Percentiles rank a stretch among this genome's conserved stretches.
Evolutionary conservation across 2,329 filamentous ascomycete genomes (phyloP).

Genomic region (Aureobasidium sp.): DNA sequence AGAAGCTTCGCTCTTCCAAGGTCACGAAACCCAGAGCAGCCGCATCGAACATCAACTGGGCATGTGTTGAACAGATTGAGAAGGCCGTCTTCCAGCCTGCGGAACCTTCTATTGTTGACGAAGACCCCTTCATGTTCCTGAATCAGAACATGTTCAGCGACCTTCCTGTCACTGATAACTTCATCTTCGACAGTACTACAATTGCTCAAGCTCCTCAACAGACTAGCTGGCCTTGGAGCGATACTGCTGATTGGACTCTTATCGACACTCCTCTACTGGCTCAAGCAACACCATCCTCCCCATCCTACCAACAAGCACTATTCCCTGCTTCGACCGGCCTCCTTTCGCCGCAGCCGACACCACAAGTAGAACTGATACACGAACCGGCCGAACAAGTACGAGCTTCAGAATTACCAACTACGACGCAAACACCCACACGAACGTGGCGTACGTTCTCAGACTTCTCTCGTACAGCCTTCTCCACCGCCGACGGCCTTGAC

Average conservation of each 20-base stretch:
- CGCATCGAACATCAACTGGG: not conserved
- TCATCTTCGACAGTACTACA: slow-evolving; percentile 14
- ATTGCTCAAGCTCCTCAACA: slow-evolving; percentile 2
- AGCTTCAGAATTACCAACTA: not conserved
- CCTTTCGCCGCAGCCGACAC: slow-evolving; percentile 2
- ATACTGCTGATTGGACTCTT: slow-evolving; percentile 14
- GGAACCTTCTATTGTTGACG: not conserved
- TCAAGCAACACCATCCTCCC: not conserved
- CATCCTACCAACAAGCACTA: not conserved
- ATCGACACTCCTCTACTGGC: slow-evolving; percentile 2
- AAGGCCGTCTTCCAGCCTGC: not conserved
- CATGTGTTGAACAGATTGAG: not conserved
- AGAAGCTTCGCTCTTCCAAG: slow-evolving; percentile 17
- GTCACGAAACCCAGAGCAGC: slow-evolving; percentile 9
- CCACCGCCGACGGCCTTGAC: slow-evolving; percentile 1
- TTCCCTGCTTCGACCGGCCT: not conserved
- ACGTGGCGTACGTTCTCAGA: not conserved
- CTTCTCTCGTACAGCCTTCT: slow-evolving; percentile 7
- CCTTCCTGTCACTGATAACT: slow-evolving; percentile 17
- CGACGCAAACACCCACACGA: not conserved
- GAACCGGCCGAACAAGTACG: not conserved
- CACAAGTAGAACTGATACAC: not conserved
- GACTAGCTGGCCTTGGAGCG: slow-evolving; percentile 11
- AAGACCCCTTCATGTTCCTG: slow-evolving; percentile 11
- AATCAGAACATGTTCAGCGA: slow-evolving; percentile 4